Evolutionary conservation across 2,329 filamentous ascomycete genomes (phyloP).

Genomic region (Colletotrichum sp.): DNA sequence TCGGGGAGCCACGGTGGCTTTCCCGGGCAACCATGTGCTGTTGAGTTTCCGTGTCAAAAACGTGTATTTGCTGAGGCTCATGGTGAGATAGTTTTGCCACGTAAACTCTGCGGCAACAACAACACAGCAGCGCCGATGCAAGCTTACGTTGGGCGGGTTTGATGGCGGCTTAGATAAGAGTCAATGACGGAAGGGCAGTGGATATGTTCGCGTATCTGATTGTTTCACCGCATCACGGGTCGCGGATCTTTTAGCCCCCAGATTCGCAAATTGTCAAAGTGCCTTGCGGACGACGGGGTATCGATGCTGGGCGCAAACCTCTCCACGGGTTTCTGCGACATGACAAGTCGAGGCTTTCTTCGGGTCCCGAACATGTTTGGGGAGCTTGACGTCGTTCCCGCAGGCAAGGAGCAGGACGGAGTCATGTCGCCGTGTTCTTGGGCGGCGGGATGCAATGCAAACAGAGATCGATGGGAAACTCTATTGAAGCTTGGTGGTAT

Average conservation of each 20-base stretch:
- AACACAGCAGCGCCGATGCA: neutral
- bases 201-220: slow-evolving; percentile 3
- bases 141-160: neutral
- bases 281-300: neutral
- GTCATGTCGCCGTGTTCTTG: neutral
- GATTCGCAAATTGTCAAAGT: neutral
- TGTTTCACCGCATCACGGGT: neutral
- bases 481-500: neutral
- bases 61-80: neutral
- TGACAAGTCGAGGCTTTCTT: neutral
- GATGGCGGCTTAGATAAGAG: neutral
- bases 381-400: slow-evolving; percentile 4
- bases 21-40: neutral
- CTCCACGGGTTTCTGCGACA: neutral
- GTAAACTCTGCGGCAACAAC: neutral
- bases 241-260: neutral
- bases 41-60: neutral
- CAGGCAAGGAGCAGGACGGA: neutral
- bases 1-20: neutral
- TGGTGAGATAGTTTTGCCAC: neutral
- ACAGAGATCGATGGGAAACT: slow-evolving; percentile 10
- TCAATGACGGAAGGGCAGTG: neutral
- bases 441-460: neutral
- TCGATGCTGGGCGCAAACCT: neutral
- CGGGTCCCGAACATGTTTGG: neutral